Conservation (phyloP, 1,139 yeast species). For the Schwanniomyces etchellsii region DNA sequence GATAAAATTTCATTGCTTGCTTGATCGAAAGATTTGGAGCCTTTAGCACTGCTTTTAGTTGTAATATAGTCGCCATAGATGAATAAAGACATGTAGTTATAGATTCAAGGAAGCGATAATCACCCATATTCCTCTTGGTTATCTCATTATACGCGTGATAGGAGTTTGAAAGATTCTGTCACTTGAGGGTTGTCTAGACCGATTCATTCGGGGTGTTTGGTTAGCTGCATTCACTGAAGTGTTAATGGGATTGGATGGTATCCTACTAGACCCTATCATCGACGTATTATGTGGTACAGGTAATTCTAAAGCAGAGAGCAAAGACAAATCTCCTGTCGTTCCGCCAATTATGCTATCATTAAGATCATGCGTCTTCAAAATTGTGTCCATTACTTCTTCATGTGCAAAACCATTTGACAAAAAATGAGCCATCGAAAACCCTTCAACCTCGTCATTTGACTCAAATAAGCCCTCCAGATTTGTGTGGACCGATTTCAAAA, state of each 20-base stretch:
- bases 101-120: no score
- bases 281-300: conserved; percentile 24
- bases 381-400: conserved; percentile 4
- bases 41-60: no score
- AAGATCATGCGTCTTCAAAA: conserved; percentile 11
- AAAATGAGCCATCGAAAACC: conserved; percentile 25
- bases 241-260: conserved; percentile 3
- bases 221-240: conserved; percentile 9
- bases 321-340: conserved; percentile 24
- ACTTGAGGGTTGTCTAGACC: conserved; percentile 34
- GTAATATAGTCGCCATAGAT: no score
- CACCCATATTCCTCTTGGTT: no score
- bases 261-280: conserved; percentile 15
- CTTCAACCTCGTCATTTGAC: conserved; percentile 10
- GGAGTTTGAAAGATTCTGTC: conserved; percentile 41
- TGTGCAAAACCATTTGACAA: conserved; percentile 30
- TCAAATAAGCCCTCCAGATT: conserved; percentile 7
- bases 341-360: conserved; percentile 26
- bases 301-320: conserved; percentile 26
- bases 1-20: conserved; percentile 7
- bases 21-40: no score
- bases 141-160: conserved; percentile 32
- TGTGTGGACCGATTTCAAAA: conserved; percentile 24
- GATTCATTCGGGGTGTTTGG: conserved; percentile 36
- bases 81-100: no score